Percentiles rank a stretch among this genome's conserved stretches.
Conservation (phyloP, 2,329 filamentous ascomycete species). For the Zelopaecilomyces penicillatus region DNA sequence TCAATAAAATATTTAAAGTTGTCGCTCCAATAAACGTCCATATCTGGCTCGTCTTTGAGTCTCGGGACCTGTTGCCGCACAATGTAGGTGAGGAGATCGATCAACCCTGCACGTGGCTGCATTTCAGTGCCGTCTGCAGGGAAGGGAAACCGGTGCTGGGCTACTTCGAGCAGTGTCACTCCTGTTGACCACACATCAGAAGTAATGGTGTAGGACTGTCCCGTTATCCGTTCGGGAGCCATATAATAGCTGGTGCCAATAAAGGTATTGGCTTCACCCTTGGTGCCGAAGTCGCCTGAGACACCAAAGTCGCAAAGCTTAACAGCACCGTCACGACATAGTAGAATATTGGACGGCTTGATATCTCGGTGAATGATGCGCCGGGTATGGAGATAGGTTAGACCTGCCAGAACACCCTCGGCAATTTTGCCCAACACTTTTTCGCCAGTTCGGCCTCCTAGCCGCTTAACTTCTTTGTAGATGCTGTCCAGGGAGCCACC, state of each 20-base stretch:
- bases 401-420: slow-evolving; percentile 83
- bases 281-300: slow-evolving; percentile 94
- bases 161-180: slow-evolving; percentile 96
- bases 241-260: slow-evolving; percentile 99
- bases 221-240: slow-evolving; percentile 96
- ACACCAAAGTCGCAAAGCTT: slow-evolving; percentile 99
- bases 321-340: slow-evolving; percentile 86
- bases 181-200: slow-evolving; percentile 98
- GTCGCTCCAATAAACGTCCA: slow-evolving; percentile 87
- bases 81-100: slow-evolving; percentile 95
- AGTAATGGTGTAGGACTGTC: slow-evolving; percentile 96
- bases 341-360: slow-evolving; percentile 93
- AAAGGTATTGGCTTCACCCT: slow-evolving; percentile 97
- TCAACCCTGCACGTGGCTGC: slow-evolving; percentile 85
- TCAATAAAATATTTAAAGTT: slow-evolving; percentile 99
- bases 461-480: slow-evolving; percentile 92
- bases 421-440: slow-evolving; percentile 96
- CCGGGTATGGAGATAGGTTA: slow-evolving; percentile 90
- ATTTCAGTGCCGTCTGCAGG: slow-evolving; percentile 93
- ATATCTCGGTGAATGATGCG: slow-evolving; percentile 99
- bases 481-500: slow-evolving; percentile 93
- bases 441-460: slow-evolving; percentile 89
- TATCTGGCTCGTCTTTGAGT: slow-evolving; percentile 87
- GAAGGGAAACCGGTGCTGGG: slow-evolving; percentile 96
- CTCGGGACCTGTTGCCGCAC: slow-evolving; percentile 92